Base-by-base conservation (phyloP, 2,329 filamentous ascomycete species). In the Colletotrichum somersetense region DNA sequence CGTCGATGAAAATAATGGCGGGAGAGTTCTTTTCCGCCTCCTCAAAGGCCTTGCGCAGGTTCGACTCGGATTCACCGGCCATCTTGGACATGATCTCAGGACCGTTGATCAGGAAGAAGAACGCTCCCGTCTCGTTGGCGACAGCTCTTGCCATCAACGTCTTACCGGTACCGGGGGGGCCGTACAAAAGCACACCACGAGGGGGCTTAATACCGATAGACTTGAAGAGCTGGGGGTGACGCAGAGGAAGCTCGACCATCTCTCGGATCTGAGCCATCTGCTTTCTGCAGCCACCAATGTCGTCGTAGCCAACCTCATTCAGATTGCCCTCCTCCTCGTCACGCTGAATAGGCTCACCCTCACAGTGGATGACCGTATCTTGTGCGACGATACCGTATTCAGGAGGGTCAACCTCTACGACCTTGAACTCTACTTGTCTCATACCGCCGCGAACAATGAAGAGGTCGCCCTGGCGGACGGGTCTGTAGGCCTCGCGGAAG, bases 51-150 rank as follows among this genome's bases (percentile, higher is more conserved):
- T 98, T 98, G 79, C 96, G 93, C 77, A 99, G 85, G 83, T 98
- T 98, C 72, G 96, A 98, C 84, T 98, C 96, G 72, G 96, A 98
- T 85, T 99, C 96, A 90, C 96, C 96, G 72, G 96, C 96, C 96
- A 98, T 98, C 91, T 98, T 98, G 72, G 96, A 98, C 96, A 99
- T 98, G 87, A 99, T 98, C 83, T 98, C 96, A 64, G 96, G 96
- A 75, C 96, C 96, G 85, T 98, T 98, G 90, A 99, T 98, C 75
- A 98, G 86, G 91, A 99, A 98, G 88, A 99, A 99, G 88, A 98
- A 98, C 61, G 96, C 96, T 79, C 96, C 96, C 44, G 96, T 98
- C 88, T 98, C 96, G 85, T 98, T 98, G 84, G 96, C 96, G 68
- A 99, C 96, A 75, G 96, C 96, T 84, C 96, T 94, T 80, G 96